These are phyloP conservation scores for Cercospora zeina DNA, from an alignment of 2,329 filamentous ascomycete species.

Conservation along the genomic window DNA sequence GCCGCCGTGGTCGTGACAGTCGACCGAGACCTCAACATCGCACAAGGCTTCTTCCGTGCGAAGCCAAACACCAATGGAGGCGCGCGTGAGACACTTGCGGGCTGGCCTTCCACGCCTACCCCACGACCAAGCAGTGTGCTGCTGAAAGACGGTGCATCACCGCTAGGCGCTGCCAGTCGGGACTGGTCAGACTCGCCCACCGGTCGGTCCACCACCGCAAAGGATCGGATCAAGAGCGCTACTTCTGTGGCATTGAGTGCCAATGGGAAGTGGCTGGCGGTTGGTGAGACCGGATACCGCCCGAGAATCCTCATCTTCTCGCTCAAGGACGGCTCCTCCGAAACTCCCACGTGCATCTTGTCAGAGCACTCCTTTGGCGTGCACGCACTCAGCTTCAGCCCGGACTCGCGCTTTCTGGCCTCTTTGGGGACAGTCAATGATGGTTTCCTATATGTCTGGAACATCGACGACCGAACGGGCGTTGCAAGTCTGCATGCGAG, in stretches of 20 bases:
- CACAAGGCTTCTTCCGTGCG: slow-evolving; percentile 88
- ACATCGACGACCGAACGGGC: slow-evolving; percentile 77
- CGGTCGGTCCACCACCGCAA: slow-evolving; percentile 78
- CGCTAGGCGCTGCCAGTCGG: slow-evolving; percentile 39
- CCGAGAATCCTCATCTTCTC: slow-evolving; percentile 89
- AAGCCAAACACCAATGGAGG: slow-evolving; percentile 29
- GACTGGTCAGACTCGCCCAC: slow-evolving; percentile 60
- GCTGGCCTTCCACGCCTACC: slow-evolving; percentile 32
- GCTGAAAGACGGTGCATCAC: slow-evolving; percentile 50
- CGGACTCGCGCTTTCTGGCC: slow-evolving; percentile 81
- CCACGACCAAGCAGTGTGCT: slow-evolving; percentile 30
- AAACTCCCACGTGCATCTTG: slow-evolving; percentile 79
- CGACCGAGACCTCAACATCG: slow-evolving; percentile 62
- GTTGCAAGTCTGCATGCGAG: slow-evolving; percentile 75
- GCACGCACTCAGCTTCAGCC: slow-evolving; percentile 82
- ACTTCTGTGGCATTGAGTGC: slow-evolving; percentile 86
- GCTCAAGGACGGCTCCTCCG: slow-evolving; percentile 71
- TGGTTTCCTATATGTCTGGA: slow-evolving; percentile 91
- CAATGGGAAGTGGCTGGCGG: slow-evolving; percentile 82
- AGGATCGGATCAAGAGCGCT: slow-evolving; percentile 90
- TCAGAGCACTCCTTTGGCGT: slow-evolving; percentile 91
- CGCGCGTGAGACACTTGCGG: slow-evolving; percentile 28
- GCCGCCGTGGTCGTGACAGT: slow-evolving; percentile 88
- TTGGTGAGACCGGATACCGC: slow-evolving; percentile 92
- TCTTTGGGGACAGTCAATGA: slow-evolving; percentile 88